Base-by-base conservation (phyloP, 1,284 basidiomycete species). In the Moniliophthora roreri region DNA sequence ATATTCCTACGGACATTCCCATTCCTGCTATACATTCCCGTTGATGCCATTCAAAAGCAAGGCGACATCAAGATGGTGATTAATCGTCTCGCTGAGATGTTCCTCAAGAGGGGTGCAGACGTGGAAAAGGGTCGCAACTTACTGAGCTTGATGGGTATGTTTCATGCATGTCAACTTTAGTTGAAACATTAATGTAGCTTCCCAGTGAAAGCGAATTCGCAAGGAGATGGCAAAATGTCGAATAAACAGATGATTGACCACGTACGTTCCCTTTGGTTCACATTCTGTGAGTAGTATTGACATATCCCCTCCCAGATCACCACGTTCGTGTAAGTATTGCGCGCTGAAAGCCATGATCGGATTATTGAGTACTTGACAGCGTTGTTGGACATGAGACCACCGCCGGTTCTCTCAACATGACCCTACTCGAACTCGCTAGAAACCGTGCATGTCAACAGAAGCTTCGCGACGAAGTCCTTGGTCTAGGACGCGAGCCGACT, bases 401-500 rank as follows among this genome's bases (percentile, higher is more conserved):
- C 3, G 20, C 57, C 8, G 39, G 42, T 37, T 54, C 57, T 15
- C 26, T 57, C 23, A 48, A 48, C 16, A 58, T 50, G 40, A 53
- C 65, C 18, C 45, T 74, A 1, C 68, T 62, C 56, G 69, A 73
- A 53, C 70, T 79, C 6, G 70, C 76, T 0, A 60, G 63, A 21
- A 58, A 74, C 50, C 73, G 64, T 0, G 66, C 66, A 0, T 56
- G 69, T 6, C 77, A 79, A 57, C 56, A 60, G 38, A 62, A 63
- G 18, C 64, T 80, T 13, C 69, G 78, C 13, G 63, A 66, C 15
- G 79, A 81, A 55, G 63, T 78, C 15, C 65, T 24, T 51, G 60
- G 46, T 58, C 67, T 39, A 63, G 64, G 3, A 51, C 56, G 37
- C 55, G 57, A 70, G 46, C 52, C 66, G 48, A 55, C 56, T 50